Evolutionary conservation across 495 filamentous ascomycete species (phyloP).

Genomic region (Penicillium coffeae): DNA sequence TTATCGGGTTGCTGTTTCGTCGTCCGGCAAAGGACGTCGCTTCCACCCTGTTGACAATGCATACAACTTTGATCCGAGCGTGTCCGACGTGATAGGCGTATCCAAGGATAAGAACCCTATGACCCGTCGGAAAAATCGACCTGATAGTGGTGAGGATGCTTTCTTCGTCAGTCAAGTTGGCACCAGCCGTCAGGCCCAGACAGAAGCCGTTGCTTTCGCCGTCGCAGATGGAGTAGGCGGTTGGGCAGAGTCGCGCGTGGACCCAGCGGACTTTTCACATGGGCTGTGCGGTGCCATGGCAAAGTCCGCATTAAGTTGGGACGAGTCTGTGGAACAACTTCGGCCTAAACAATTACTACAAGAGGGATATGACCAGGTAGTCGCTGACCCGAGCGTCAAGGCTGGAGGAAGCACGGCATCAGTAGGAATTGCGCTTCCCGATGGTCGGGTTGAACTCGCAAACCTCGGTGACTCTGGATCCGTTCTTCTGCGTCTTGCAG

Average conservation of each 20-base stretch:
- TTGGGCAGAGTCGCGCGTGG: slow-evolving; percentile 85
- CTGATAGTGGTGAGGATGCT: slow-evolving; percentile 86
- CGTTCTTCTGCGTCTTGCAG: slow-evolving; percentile 76
- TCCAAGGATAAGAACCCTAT: slow-evolving; percentile 31
- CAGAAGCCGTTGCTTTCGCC: slow-evolving; percentile 63
- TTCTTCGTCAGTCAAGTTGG: slow-evolving; percentile 84
- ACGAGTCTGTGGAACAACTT: slow-evolving; percentile 38
- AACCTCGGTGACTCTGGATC: slow-evolving; percentile 99
- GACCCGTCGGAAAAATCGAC: slow-evolving; percentile 43
- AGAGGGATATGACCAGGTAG: slow-evolving; percentile 73
- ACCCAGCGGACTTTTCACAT: slow-evolving; percentile 93
- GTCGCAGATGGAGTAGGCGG: slow-evolving; percentile 94
- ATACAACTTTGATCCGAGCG: slow-evolving; percentile 71
- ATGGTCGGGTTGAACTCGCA: slow-evolving; percentile 77
- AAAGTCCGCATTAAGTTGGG: slow-evolving; percentile 55
- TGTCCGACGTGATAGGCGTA: slow-evolving; percentile 48
- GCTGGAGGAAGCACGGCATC: slow-evolving; percentile 91
- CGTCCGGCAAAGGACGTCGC: slow-evolving; percentile 70
- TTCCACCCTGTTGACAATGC: slow-evolving; percentile 68
- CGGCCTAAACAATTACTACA: slow-evolving; percentile 72
- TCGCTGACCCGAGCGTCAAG: slow-evolving; percentile 63
- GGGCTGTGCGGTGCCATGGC: slow-evolving; percentile 93
- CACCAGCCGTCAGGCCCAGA: slow-evolving; percentile 17
- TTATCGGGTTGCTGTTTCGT: slow-evolving; percentile 52
- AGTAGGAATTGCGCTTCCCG: slow-evolving; percentile 64